Percentiles rank a stretch among this genome's conserved stretches.
phyloP scores from a whole-genome alignment of 805 yeast genomes.

The Nakazawaea ernobii region DNA sequence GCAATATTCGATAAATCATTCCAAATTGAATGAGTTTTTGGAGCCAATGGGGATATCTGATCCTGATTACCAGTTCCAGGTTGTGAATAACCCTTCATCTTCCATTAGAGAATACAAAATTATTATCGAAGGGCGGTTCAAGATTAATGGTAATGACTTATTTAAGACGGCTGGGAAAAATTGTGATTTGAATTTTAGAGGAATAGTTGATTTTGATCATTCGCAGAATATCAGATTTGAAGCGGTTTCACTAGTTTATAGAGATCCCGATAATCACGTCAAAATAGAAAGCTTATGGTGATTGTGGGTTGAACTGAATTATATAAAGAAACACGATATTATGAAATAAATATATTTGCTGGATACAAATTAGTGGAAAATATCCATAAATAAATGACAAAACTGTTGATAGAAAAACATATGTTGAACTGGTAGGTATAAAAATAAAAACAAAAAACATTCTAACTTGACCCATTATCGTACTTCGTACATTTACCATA shows the following conservation, averaged over 20 bases:
- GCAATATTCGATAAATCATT: slow-evolving; percentile 15
- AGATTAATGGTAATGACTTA: slow-evolving; percentile 16
- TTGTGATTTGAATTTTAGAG: slow-evolving; percentile 26
- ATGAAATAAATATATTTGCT: no score
- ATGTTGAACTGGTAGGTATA: background rate
- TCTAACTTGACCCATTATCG: slow-evolving; percentile 13
- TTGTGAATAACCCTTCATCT: slow-evolving; percentile 19
- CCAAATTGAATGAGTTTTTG: slow-evolving; percentile 22
- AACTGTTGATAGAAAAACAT: no score
- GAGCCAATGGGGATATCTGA: slow-evolving; percentile 22
- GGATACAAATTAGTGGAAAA: no score
- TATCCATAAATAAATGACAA: no score
- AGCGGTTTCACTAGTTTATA: slow-evolving; percentile 20
- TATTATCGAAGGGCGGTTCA: slow-evolving; percentile 24
- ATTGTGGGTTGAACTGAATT: background rate
- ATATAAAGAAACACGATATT: no score
- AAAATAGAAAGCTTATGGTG: slow-evolving; percentile 25
- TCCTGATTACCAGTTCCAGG: slow-evolving; percentile 14
- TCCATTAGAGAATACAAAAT: slow-evolving; percentile 24
- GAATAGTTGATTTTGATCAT: slow-evolving; percentile 30
- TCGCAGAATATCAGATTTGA: slow-evolving; percentile 26
- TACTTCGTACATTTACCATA: slow-evolving; percentile 57
- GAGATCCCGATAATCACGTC: slow-evolving; percentile 18
- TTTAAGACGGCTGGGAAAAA: slow-evolving; percentile 15
- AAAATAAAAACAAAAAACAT: background rate